Base-by-base conservation (phyloP, 495 filamentous ascomycete species). In the Venustampulla echinocandica region DNA sequence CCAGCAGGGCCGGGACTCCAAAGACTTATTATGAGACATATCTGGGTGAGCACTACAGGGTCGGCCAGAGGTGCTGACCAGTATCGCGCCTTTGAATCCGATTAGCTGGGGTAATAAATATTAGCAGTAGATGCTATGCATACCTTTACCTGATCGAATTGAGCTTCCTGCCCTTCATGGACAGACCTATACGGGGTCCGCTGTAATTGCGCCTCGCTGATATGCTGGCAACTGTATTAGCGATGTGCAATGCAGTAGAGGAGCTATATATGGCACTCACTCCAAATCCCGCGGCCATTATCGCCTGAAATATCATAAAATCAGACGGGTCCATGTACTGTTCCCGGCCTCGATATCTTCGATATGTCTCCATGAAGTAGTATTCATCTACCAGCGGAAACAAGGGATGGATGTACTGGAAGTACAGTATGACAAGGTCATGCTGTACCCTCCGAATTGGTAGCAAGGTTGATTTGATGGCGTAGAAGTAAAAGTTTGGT, bases 391-490 rank as follows among this genome's bases (percentile, higher is more conserved):
- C 46, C 2, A 48, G 35, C 6, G 46, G 46, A 42, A 48, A 48
- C 46, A 42, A 41, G n/a, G 46, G 46, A 25, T 48, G 46, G 17
- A 48, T 33, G 25, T 48, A 30, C 5, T 48, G 46, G 18, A 48
- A 48, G 23, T 48, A 48, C 11, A 41, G 35, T 5, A 27, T 39
- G 18, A 48, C 37, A 15, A 48, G 46, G 14, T 36, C 36, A 34
- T 48, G 35, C 25, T 48, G 46, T 15, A 48, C 46, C 19, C 32
- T 48, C 15, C 46, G 35, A 17, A 48, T 48, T 11, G 46, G 46
- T 17, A 48, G 17, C 10, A 48, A 22, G 18, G 23, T 41, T 18
- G 37, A 13, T 19, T 48, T 34, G 10, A 48, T 21, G 23, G 46
- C n/a, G 18, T 48, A 48, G 13, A 24, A 21, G 30, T 48, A 48